A percentile compares a stretch with the other conserved stretches of the same genome.
phyloP scores from a whole-genome alignment of 2,329 filamentous ascomycete species.

The Venturia pyrina region DNA sequence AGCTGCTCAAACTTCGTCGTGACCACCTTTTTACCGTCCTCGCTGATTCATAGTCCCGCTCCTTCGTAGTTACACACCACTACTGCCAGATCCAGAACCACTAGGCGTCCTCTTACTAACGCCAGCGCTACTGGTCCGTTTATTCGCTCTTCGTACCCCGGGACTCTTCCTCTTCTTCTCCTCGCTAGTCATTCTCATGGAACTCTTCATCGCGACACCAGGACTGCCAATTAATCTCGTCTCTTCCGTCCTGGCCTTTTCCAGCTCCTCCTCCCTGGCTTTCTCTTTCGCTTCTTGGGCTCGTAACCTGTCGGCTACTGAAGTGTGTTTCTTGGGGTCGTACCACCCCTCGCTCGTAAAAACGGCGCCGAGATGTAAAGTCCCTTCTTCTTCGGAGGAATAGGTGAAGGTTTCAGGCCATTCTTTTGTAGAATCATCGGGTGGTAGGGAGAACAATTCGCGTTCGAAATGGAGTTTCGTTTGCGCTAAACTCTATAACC shows the following conservation, averaged over 20 bases:
- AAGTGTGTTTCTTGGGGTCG: slow-evolving; percentile 3
- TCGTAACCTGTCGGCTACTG: neutral
- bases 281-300: neutral
- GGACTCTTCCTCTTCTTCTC: slow-evolving; percentile 1
- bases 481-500: neutral
- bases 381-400: neutral
- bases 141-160: neutral
- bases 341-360: slow-evolving; percentile 5
- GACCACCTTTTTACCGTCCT: neutral
- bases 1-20: neutral
- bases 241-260: neutral
- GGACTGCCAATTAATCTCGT: slow-evolving; percentile 1
- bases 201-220: neutral
- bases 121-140: neutral
- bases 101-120: neutral
- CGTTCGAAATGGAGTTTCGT: slow-evolving; percentile 9
- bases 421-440: neutral
- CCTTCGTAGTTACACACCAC: neutral
- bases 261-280: neutral
- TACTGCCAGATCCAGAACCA: neutral
- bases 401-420: neutral
- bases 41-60: too few species aligned
- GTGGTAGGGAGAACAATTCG: slow-evolving; percentile 1
- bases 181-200: neutral
- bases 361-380: neutral